Base-by-base conservation (phyloP, 1,284 basidiomycete species). In the Malassezia japonica region DNA sequence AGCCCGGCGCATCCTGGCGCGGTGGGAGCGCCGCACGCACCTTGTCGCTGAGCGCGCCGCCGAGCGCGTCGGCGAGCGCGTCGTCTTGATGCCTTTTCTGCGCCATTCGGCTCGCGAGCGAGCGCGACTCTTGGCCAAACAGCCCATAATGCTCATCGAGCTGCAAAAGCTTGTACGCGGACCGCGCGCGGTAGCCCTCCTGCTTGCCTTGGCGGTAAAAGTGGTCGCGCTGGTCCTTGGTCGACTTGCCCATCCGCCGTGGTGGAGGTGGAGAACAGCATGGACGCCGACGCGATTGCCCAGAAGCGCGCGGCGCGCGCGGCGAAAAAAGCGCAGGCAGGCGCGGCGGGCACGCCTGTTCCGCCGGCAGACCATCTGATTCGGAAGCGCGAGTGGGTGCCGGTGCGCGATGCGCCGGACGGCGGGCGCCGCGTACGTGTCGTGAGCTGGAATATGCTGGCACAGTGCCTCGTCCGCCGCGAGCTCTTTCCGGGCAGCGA, bases 121-220 rank as follows among this genome's bases (percentile, higher is more conserved):
- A 35, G n/a, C 39, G 43, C 6, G 20, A 29, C 2, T 25, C 75
- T 0, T 71, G 70, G 1, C 67, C 64, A 48, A 79, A 76, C 12
- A 79, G 70, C 54, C 76, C 74, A 51, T 78, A 80, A 50, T 79
- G 77, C 58, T 80, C 79, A 40, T 79, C 78, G 40, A 75, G 57
- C 45, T 76, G 75, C 5, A 75, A 56, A 2, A 76, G 69, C 64
- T 80, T 80, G 71, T 77, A 80, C 0, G 79, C 79, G 12, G 79
- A 80, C 9, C 79, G 72, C 2, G 79, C 79, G 40, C 79, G 74
- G 58, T 79, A 81, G 5, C 72, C 73, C 25, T 75, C 74, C 9
- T 67, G 64, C 56, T 75, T 75, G 4, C 69, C 71, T 27, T 76
- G 72, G 15, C 78, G 74, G 57, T 79, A 79, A 64, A 77, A 79